phyloP scores from a whole-genome alignment of 1,284 basidiomycete genomes.

The Mixia osmundae region DNA sequence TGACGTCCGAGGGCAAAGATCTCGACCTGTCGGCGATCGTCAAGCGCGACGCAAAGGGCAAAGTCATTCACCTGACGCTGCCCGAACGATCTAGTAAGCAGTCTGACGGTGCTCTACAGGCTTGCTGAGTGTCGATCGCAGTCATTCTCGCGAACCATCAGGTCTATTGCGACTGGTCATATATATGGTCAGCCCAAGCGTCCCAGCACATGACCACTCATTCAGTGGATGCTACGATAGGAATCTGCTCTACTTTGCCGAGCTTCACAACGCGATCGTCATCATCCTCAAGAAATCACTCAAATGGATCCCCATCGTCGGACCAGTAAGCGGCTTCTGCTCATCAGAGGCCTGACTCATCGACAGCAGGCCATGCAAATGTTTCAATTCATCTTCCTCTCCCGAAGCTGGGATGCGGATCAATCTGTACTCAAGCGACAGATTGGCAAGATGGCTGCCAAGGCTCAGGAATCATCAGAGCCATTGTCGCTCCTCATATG shows the following conservation, averaged over 20 bases:
- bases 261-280: conserved; percentile 34
- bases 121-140: not conserved
- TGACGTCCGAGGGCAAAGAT: too few species aligned
- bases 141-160: conserved; percentile 18
- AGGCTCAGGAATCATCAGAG: conserved; percentile 1
- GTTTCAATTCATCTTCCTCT: conserved; percentile 71
- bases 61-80: too few species aligned
- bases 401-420: conserved; percentile 66
- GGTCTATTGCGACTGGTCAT: conserved; percentile 70
- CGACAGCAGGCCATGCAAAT: too few species aligned
- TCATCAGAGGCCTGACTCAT: too few species aligned
- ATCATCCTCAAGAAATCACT: conserved; percentile 77
- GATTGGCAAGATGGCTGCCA: conserved; percentile 32
- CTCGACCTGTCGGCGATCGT: too few species aligned
- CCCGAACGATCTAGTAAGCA: too few species aligned
- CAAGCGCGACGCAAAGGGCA: too few species aligned
- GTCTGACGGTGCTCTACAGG: not conserved
- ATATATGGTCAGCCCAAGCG: too few species aligned
- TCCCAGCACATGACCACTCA: too few species aligned
- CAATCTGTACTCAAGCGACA: conserved; percentile 35
- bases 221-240: conserved; percentile 8
- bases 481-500: conserved; percentile 60
- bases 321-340: too few species aligned
- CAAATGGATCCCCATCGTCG: conserved; percentile 63
- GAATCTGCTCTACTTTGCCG: conserved; percentile 10